Percentiles rank a stretch among this genome's conserved stretches.
Conservation (phyloP, 208 protist species). For the Crithidia brevicula region DNA sequence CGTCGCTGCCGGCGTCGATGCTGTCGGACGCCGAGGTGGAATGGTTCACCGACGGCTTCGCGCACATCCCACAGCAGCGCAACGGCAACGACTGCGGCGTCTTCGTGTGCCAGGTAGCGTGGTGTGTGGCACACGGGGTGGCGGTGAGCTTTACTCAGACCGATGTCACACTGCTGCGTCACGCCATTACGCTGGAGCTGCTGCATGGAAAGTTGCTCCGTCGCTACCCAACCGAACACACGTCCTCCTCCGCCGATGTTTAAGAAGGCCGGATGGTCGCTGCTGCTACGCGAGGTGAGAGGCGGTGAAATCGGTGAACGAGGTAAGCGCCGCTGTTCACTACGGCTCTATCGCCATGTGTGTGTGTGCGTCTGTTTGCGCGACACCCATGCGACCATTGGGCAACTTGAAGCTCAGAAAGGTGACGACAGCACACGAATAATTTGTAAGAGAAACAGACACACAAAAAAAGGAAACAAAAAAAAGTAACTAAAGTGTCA, state of each 20-base stretch:
- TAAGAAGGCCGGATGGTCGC: no score
- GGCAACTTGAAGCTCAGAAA: no score
- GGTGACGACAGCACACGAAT: no score
- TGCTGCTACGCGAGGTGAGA: no score
- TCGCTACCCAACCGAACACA: conserved; percentile 53
- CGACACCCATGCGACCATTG: no score
- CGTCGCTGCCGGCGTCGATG: conserved; percentile 10
- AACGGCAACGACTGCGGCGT: conserved; percentile 85
- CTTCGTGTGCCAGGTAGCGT: conserved; percentile 82
- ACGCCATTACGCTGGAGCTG: conserved; percentile 71
- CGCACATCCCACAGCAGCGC: conserved; percentile 59
- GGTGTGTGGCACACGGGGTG: conserved; percentile 65
- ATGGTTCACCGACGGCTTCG: conserved; percentile 49
- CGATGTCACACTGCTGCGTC: conserved; percentile 47
- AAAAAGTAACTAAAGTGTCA: no score
- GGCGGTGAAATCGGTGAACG: no score
- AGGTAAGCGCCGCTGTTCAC: no score
- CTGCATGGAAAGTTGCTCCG: conserved; percentile 44
- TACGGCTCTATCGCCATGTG: no score
- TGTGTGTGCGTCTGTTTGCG: no score
- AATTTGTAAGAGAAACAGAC: not conserved
- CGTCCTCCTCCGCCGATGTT: conserved; percentile 43
- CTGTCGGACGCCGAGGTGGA: conserved; percentile 33
- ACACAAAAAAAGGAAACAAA: not conserved
- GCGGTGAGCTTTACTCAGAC: conserved; percentile 55